Conservation (phyloP, 2,329 filamentous ascomycete species). For the Apiospora rasikravindrae region DNA sequence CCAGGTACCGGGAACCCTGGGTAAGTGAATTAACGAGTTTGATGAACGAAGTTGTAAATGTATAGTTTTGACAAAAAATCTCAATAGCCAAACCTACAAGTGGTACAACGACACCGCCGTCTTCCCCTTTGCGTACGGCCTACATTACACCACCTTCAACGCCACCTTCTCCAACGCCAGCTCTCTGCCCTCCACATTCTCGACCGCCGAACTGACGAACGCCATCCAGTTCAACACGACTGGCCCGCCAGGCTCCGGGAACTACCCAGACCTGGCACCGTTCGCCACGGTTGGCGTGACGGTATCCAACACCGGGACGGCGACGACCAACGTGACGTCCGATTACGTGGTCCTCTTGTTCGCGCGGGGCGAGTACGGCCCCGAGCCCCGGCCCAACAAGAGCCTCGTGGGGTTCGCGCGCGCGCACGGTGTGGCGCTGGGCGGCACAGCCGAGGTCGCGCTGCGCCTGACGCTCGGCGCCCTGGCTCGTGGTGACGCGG, state of each 20-base stretch:
- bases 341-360: slow-evolving; percentile 54
- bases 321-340: slow-evolving; percentile 45
- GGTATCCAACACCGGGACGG: slow-evolving; percentile 48
- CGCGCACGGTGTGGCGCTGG: slow-evolving; percentile 36
- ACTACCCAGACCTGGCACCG: slow-evolving; percentile 42
- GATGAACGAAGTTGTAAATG: not conserved
- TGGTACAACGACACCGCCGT: slow-evolving; percentile 50
- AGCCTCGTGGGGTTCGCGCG: slow-evolving; percentile 50
- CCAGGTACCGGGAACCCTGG: slow-evolving; percentile 47
- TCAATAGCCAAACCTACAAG: slow-evolving; percentile 49
- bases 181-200: slow-evolving; percentile 24
- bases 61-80: not conserved
- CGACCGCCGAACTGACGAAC: slow-evolving; percentile 42
- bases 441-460: slow-evolving; percentile 35
- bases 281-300: slow-evolving; percentile 44
- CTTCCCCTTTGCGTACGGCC: slow-evolving; percentile 51
- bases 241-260: slow-evolving; percentile 28
- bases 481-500: slow-evolving; percentile 49
- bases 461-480: slow-evolving; percentile 47
- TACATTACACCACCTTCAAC: slow-evolving; percentile 55
- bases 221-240: slow-evolving; percentile 37
- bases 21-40: slow-evolving; percentile 23
- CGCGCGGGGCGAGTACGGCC: slow-evolving; percentile 43
- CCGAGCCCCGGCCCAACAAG: slow-evolving; percentile 51
- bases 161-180: slow-evolving; percentile 27